These are phyloP conservation scores for Agaricus blazei DNA, from an alignment of 768 basidiomycete species.

Conservation along the genomic window DNA sequence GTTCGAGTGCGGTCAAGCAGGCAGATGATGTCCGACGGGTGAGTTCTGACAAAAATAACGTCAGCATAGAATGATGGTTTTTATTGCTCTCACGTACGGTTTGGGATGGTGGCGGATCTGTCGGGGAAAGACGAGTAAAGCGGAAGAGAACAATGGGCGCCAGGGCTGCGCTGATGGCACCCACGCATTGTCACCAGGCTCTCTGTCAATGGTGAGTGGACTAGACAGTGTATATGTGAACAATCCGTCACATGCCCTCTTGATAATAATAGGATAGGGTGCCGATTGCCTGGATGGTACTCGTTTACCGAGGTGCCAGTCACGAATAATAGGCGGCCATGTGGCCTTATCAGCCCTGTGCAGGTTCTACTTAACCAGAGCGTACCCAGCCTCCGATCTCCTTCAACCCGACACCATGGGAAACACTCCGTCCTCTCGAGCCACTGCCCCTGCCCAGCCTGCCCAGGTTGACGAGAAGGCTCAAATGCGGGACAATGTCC, in stretches of 20 bases:
- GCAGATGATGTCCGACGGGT: not conserved
- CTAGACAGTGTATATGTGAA: not conserved
- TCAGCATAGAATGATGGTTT: no score
- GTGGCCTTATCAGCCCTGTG: no score
- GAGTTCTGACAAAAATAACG: not conserved
- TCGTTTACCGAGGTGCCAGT: no score
- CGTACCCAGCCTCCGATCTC: no score
- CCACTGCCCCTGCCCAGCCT: conserved; percentile 19
- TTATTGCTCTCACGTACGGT: no score
- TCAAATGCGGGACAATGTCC: conserved; percentile 6
- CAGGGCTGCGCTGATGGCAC: not conserved
- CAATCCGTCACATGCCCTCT: no score
- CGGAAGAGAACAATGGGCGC: not conserved
- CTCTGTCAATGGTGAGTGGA: not conserved
- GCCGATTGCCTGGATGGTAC: no score
- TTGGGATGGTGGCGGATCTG: no score
- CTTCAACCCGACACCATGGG: conserved; percentile 19
- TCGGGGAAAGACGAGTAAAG: no score
- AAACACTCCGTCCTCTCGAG: conserved; percentile 25
- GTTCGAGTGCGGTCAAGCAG: not conserved
- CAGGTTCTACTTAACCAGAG: no score
- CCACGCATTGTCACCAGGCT: not conserved
- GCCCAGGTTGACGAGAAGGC: conserved; percentile 19
- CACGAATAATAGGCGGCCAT: no score
- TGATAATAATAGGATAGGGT: no score